A percentile compares a stretch with the other conserved stretches of the same genome.
Conservation (phyloP, 169 alveolate species). For the Cryptosporidium xiaoi region DNA sequence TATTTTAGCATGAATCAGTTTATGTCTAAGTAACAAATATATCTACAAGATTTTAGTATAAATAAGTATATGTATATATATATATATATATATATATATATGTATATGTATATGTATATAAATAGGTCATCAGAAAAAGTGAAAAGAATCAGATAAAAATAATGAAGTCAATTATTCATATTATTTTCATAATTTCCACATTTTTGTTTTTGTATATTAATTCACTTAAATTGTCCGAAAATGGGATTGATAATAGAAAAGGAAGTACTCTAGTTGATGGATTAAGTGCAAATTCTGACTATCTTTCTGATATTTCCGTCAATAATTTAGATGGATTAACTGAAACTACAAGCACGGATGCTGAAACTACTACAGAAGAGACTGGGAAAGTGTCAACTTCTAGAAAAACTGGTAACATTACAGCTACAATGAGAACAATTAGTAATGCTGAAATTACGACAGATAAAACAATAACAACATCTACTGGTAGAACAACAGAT, state of each 20-base stretch:
- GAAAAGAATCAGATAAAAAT: conserved; percentile 5
- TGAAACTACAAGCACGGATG: background rate
- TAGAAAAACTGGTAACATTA: no score
- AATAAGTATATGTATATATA: conserved; percentile 1
- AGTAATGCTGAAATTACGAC: no score
- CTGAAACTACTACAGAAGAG: background rate
- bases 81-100: background rate
- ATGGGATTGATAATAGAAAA: background rate
- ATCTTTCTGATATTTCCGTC: background rate
- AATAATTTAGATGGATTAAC: background rate
- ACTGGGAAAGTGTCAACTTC: background rate
- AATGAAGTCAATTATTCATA: conserved; percentile 34
- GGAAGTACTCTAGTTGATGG: no score
- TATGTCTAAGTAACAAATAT: no score
- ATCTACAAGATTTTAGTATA: background rate
- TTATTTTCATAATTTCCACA: conserved; percentile 9
- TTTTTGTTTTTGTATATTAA: background rate
- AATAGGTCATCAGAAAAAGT: background rate
- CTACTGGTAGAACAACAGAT: background rate
- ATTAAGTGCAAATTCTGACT: background rate
- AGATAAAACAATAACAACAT: background rate
- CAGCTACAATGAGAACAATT: no score
- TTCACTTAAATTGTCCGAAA: background rate
- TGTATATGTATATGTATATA: no score
- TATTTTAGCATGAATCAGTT: no score